Percentiles rank a stretch among this genome's conserved stretches.
Evolutionary conservation across 169 alveolate species (phyloP).

Genomic region (Blepharisma undulans): DNA sequence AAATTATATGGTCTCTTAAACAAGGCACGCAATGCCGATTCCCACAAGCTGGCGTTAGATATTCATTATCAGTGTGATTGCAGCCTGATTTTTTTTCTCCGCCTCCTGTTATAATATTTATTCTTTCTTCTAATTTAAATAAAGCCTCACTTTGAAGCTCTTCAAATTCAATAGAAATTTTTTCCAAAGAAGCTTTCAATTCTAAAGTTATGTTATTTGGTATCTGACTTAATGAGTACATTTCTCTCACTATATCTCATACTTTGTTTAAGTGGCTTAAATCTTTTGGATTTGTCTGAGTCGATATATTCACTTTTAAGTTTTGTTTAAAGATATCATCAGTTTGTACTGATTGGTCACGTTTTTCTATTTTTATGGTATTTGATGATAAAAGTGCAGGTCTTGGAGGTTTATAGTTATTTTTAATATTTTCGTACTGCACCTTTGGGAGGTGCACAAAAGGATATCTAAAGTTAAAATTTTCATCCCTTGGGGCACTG

Average conservation of each 20-base stretch:
- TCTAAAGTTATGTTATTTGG: neutral
- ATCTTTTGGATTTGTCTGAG: neutral
- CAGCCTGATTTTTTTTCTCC: neutral
- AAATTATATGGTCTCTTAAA: neutral
- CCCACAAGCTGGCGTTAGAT: neutral
- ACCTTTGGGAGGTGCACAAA: neutral
- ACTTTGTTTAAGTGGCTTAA: neutral
- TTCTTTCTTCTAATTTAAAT: neutral
- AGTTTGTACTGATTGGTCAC: neutral
- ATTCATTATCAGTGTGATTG: neutral
- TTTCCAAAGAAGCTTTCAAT: neutral
- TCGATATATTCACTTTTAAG: neutral
- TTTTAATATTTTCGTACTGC: neutral
- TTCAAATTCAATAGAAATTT: neutral
- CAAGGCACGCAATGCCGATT: neutral
- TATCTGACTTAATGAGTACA: neutral
- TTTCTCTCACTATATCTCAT: neutral
- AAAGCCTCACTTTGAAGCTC: neutral
- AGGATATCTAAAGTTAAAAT: neutral
- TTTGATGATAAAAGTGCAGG: neutral
- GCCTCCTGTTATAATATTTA: neutral
- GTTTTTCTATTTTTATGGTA: neutral
- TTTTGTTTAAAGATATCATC: neutral
- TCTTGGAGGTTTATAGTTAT: neutral
- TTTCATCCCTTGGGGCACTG: neutral